These are phyloP conservation scores for Eremomyces bilateralis DNA, from an alignment of 495 filamentous ascomycete genomes.

Conservation along the genomic window DNA sequence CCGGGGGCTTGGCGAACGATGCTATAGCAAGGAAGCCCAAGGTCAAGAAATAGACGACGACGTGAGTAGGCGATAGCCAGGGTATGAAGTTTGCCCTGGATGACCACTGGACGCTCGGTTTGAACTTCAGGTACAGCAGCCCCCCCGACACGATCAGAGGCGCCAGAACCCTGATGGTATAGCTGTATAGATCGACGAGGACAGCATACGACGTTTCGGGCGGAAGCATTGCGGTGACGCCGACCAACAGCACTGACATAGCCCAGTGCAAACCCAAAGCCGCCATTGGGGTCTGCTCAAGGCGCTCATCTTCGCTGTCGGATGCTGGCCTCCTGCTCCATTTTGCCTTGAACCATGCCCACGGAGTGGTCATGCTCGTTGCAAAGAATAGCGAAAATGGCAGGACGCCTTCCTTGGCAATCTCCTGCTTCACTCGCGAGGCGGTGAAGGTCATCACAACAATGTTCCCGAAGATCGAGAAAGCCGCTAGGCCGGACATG, in stretches of 20 bases:
- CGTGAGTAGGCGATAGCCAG: slow-evolving; percentile 1
- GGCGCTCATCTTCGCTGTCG: background rate
- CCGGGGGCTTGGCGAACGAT: slow-evolving; percentile 3
- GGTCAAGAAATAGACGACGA: slow-evolving; percentile 2
- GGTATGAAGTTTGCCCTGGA: slow-evolving; percentile 1
- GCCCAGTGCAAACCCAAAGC: slow-evolving; percentile 7
- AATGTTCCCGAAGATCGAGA: slow-evolving; percentile 27
- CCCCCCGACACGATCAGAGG: slow-evolving; percentile 1
- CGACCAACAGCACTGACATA: slow-evolving; percentile 4
- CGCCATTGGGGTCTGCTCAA: slow-evolving; percentile 5
- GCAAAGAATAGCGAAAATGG: slow-evolving; percentile 27
- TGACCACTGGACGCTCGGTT: slow-evolving; percentile 1
- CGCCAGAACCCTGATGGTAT: slow-evolving; percentile 1
- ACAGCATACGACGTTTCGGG: slow-evolving; percentile 4
- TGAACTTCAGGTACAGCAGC: slow-evolving; percentile 5
- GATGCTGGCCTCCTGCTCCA: background rate
- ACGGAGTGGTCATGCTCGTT: slow-evolving; percentile 17
- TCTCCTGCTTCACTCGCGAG: slow-evolving; percentile 29
- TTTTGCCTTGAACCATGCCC: slow-evolving; percentile 11
- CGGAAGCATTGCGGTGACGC: background rate
- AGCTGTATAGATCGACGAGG: slow-evolving; percentile 1
- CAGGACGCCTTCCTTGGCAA: slow-evolving; percentile 29
- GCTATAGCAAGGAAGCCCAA: slow-evolving; percentile 3
- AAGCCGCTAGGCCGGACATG: slow-evolving; percentile 16
- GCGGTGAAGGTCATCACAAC: slow-evolving; percentile 29